Conservation (phyloP, 176 grass and related monocot genomes). For the Raddia distichophylla region DNA sequence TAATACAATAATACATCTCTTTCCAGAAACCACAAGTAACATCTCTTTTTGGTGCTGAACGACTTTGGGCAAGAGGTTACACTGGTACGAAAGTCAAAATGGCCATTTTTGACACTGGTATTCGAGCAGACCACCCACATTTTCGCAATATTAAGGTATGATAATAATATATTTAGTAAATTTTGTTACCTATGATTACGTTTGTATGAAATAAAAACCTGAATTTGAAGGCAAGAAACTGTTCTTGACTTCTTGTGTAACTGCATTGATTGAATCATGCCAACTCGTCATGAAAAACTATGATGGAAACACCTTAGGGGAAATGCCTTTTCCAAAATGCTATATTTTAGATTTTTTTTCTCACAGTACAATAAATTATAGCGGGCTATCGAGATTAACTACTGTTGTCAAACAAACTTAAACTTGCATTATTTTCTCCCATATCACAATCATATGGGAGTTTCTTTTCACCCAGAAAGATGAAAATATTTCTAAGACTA, state of each 20-base stretch:
- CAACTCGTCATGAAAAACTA: not conserved
- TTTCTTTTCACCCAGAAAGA: conserved; percentile 20
- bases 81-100: conserved; percentile 93
- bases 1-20: conserved; percentile 32
- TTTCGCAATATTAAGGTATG: conserved; percentile 99
- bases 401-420: conserved; percentile 10
- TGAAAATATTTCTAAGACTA: conserved; percentile 41
- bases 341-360: conserved; percentile 24
- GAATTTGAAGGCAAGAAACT: not conserved
- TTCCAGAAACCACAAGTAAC: conserved; percentile 91
- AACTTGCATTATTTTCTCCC: conserved; percentile 34
- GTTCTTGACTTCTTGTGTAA: not conserved
- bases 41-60: conserved; percentile 86
- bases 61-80: conserved; percentile 82
- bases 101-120: conserved; percentile 99
- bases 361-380: conserved; percentile 10
- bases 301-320: not conserved
- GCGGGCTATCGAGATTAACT: conserved; percentile 29
- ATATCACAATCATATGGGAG: not conserved
- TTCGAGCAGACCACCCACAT: conserved; percentile 89
- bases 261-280: conserved; percentile 26
- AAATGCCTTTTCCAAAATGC: conserved; percentile 14
- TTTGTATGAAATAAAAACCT: not conserved
- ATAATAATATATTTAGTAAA: conserved; percentile 9
- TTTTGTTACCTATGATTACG: conserved; percentile 15